Evolutionary conservation across 2,329 filamentous ascomycete species (phyloP).

Genomic region (Arthrobotrys entomopaga): DNA sequence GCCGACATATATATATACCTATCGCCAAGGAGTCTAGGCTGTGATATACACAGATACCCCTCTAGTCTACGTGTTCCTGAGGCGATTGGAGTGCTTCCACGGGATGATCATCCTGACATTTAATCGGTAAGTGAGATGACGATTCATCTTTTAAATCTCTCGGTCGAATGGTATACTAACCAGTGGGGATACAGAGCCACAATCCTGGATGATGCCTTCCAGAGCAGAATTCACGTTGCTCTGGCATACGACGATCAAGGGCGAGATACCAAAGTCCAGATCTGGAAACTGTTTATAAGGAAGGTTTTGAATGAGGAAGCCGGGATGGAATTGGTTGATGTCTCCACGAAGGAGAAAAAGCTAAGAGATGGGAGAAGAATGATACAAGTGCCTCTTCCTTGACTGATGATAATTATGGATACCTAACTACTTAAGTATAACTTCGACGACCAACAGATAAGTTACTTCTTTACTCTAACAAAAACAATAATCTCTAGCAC

Average conservation of each 20-base stretch:
- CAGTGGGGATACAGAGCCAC: conserved; percentile 63
- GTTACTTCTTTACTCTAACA: background rate
- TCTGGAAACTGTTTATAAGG: conserved; percentile 86
- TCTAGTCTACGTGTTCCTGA: conserved; percentile 83
- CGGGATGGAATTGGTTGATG: background rate
- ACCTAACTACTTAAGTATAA: conserved; percentile 75
- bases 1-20: conserved; percentile 85
- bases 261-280: conserved; percentile 75
- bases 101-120: conserved; percentile 91
- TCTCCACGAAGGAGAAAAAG: background rate
- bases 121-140: conserved; percentile 66
- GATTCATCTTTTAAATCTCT: too few species aligned
- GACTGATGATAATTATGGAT: conserved; percentile 69
- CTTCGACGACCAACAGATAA: conserved; percentile 70
- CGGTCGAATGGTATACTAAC: too few species aligned
- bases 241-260: conserved; percentile 81
- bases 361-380: conserved; percentile 67
- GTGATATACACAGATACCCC: conserved; percentile 84
- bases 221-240: conserved; percentile 82
- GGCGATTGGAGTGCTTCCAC: conserved; percentile 89
- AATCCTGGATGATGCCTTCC: conserved; percentile 91
- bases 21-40: conserved; percentile 80
- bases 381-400: conserved; percentile 72
- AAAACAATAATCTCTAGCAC: background rate
- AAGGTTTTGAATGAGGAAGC: conserved; percentile 60